Evolutionary conservation across 2,329 filamentous ascomycete species (phyloP), one percentile per base, ranked within the genome.

Genomic region (Fusarium sp.): DNA sequence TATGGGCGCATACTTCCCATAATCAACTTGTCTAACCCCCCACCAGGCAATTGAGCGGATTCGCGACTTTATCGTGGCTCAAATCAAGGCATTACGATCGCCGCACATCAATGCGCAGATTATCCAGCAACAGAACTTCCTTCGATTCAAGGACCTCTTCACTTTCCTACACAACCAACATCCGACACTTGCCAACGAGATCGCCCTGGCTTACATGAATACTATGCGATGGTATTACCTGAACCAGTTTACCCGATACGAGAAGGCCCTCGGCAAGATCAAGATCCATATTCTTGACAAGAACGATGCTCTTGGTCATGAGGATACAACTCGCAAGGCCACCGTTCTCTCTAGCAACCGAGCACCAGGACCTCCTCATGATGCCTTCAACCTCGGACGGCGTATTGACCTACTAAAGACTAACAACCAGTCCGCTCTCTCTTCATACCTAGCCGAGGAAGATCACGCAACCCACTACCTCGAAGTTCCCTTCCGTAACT

Each of bases 201-300:
- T 99, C 69, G 90, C 90, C 10, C 92, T 94, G 77, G 96, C 97
- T 5, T 99, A 99, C 76, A 91, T 97, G 82, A 97, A 98, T 78
- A 99, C 97, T 1, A 99, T 99, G 94, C 90, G 94, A 54, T 99
- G 96, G 96, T 99, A 99, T 77, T 98, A 98, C 77, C 82, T 92
- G 54, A 96, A 92, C 70, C 93, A 98, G 78, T 99, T 99, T 77
- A 90, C 88, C 5, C 90, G 95, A 34, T 99, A 99, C 78, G 90
- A 92, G 68, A 90, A 91, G 72, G 91, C 96, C 1, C 84, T 99
- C 7, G 91, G 92, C 57, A 97, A 94, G 78, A 86, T 99, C 63
- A 95, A 92, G 75, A 80, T 98, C 4, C 94, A 98, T 75, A 80
- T 86, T 6, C 85, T 97, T 61, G 95, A 98, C 75, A 94, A 91